Evolutionary conservation across 2,329 filamentous ascomycete species (phyloP).

Genomic region (Cryphonectria parasitica): DNA sequence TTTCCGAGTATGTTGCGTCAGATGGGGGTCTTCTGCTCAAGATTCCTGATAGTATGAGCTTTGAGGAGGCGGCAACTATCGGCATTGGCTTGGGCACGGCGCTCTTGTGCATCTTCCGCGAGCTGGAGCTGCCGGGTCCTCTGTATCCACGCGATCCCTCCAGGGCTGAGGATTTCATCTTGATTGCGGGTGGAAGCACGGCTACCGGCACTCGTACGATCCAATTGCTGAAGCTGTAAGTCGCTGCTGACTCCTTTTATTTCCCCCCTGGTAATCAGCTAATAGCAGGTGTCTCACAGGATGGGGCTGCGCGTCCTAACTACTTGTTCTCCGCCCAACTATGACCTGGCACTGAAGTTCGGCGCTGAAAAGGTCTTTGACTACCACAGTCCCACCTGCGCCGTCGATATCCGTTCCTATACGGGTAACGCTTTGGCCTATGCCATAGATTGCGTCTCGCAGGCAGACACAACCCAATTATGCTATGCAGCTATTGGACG

Average conservation of each 20-base stretch:
- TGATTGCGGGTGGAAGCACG: neutral
- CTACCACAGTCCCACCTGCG: slow-evolving; percentile 36
- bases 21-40: neutral
- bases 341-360: slow-evolving; percentile 38
- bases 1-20: neutral
- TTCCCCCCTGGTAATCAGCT: neutral
- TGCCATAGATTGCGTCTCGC: slow-evolving; percentile 40
- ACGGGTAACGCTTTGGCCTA: slow-evolving; percentile 44
- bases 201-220: neutral
- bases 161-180: neutral
- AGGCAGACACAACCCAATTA: neutral
- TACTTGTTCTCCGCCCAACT: neutral
- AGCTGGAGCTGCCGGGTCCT: neutral
- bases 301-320: neutral
- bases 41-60: neutral
- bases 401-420: slow-evolving; percentile 41
- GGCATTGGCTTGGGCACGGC: neutral
- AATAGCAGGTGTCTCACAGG: neutral
- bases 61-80: neutral
- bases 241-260: neutral
- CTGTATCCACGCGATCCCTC: neutral
- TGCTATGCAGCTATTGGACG: neutral
- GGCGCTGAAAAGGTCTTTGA: slow-evolving; percentile 49
- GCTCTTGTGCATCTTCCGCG: neutral
- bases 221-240: neutral